Percentiles rank a stretch among this genome's conserved stretches.
Conservation (phyloP, 2,329 filamentous ascomycete species). For the Conoideocrella luteorostrata region DNA sequence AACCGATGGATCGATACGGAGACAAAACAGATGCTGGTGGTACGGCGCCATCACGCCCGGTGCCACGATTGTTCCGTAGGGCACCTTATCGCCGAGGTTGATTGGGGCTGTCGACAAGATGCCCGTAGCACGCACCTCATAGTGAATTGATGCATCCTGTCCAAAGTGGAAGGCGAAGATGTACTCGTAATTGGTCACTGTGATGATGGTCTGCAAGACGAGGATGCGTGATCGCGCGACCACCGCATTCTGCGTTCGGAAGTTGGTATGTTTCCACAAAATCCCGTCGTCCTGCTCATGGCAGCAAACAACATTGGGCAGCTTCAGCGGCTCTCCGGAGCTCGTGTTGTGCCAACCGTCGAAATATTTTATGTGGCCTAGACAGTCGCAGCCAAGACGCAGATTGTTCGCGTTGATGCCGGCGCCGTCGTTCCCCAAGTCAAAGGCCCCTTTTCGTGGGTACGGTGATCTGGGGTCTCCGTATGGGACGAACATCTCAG, state of each 20-base stretch:
- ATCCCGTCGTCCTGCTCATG: constrained; percentile 68
- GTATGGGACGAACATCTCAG: constrained; percentile 47
- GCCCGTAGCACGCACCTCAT: constrained; percentile 60
- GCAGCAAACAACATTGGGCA: constrained; percentile 50
- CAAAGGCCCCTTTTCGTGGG: constrained; percentile 60
- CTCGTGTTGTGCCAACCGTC: constrained; percentile 25
- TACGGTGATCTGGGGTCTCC: constrained; percentile 31
- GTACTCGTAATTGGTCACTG: constrained; percentile 65
- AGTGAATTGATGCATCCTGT: constrained; percentile 52
- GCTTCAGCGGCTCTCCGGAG: constrained; percentile 22
- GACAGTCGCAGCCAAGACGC: constrained; percentile 58
- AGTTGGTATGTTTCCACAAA: constrained; percentile 66
- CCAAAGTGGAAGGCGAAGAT: constrained; percentile 49
- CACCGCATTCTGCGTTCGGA: constrained; percentile 53
- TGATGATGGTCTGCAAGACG: constrained; percentile 62
- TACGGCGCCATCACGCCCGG: constrained; percentile 60
- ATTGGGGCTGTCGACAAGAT: constrained; percentile 57
- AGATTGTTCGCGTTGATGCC: constrained; percentile 60
- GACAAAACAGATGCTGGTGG: constrained; percentile 63
- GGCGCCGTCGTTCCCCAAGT: constrained; percentile 64
- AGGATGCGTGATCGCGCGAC: constrained; percentile 55
- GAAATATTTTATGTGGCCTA: constrained; percentile 40
- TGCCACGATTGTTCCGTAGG: constrained; percentile 57
- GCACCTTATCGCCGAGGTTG: constrained; percentile 42
- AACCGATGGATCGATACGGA: constrained; percentile 58